Evolutionary conservation across 2,329 filamentous ascomycete genomes (phyloP), one percentile per base, ranked within the genome.

Genomic region (Aspergillus sp.): DNA sequence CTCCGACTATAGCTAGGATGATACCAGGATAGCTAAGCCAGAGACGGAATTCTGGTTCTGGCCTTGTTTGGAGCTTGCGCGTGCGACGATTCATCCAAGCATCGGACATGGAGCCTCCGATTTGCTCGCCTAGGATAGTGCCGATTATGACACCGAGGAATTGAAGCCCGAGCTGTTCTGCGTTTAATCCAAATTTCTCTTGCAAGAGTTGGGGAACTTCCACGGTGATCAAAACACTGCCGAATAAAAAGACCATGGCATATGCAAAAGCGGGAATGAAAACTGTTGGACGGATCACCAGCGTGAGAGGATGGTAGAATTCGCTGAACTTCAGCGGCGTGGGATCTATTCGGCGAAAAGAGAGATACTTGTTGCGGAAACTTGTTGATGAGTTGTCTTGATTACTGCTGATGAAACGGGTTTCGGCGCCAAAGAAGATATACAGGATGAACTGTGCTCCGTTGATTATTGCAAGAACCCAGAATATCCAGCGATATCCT

Each of bases 401-500:
- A 58, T 71, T 55, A 65, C 70, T 59, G 62, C 62, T 66, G 17
- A 73, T 44, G 66, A 84, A 86, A 27, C 80, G 78, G 1, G 84
- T 84, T 65, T 86, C 84, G 0, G 80, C 79, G 1, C 80, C 79
- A 27, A 84, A 64, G 67, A 85, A 80, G 54, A 85, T 66, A 66
- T 86, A 86, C n/a, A 82, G 67, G 49, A 86, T 67, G 60, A 86
- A 78, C 62, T 86, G 84, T 6, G 76, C 77, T 48, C 76, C 82
- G 58, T 86, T 86, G 63, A 79, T 79, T 79, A 86, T 85, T 2
- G 82, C 81, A 24, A 85, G 70, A 19, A 80, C 77, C 77, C 80
- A 86, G 68, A 83, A 86, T 24, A 85, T 84, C 83, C 84, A 86
- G n/a, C 80, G 76, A 55, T 83, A 86, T 0, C 81, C 80, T 14